Evolutionary conservation across 78 protist species (phyloP).

Genomic region (slime mould (Dictyostelium discoideum)): DNA sequence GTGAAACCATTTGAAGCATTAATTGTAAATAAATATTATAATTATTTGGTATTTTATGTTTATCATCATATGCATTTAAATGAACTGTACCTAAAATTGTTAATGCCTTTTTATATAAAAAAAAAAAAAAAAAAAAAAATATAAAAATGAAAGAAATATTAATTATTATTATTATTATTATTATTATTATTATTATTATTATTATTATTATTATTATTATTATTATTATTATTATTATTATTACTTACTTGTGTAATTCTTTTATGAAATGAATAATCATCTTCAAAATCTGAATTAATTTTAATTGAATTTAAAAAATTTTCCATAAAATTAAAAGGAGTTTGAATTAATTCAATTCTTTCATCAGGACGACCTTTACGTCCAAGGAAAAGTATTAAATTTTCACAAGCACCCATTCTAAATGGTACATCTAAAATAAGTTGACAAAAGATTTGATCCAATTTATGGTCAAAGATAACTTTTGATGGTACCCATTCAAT

Average conservation of each 20-base stretch:
- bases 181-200: no score
- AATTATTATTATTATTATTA: no score
- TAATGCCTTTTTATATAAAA: background rate
- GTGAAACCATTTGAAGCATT: conserved; percentile 49
- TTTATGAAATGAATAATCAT: conserved; percentile 63
- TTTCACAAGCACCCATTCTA: conserved; percentile 30
- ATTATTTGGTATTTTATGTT: conserved; percentile 36
- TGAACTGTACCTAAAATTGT: conserved; percentile 53
- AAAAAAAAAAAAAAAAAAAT: background rate
- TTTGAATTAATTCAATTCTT: background rate
- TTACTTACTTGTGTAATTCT: conserved; percentile 30
- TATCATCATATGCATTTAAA: conserved; percentile 11
- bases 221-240: no score
- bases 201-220: no score
- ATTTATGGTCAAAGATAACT: conserved; percentile 39
- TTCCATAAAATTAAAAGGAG: conserved; percentile 40
- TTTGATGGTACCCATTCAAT: conserved; percentile 62
- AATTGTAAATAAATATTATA: conserved; percentile 35
- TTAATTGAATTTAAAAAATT: background rate
- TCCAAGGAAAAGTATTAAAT: conserved; percentile 2
- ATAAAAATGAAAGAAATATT: background rate
- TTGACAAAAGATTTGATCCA: conserved; percentile 65
- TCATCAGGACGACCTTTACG: conserved; percentile 32
- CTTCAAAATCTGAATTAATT: conserved; percentile 20
- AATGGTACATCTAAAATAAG: conserved; percentile 39